Conservation (phyloP, 225 moss, liverwort and hornwort genomes). For the Anthoceros angustus region DNA sequence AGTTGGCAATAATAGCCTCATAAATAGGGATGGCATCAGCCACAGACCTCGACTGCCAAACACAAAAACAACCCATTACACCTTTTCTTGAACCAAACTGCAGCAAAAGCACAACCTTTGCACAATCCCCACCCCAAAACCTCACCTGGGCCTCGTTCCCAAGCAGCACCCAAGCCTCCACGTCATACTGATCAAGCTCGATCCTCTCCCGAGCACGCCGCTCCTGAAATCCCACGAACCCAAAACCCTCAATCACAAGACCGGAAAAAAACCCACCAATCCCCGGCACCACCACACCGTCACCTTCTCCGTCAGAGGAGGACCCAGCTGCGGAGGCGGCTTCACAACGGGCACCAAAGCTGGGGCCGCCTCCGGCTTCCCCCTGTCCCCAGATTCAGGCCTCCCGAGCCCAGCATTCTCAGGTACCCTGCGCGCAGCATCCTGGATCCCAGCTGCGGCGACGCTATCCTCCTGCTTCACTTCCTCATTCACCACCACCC, state of each 20-base stretch:
- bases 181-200: slow-evolving; percentile 39
- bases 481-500: too few relatives aligned
- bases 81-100: background rate
- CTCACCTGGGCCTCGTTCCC: slow-evolving; percentile 63
- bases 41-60: background rate
- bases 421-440: too few relatives aligned
- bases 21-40: background rate
- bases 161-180: slow-evolving; percentile 72
- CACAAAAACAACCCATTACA: background rate
- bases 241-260: too few relatives aligned
- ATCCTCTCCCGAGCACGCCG: slow-evolving; percentile 32
- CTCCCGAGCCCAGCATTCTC: too few relatives aligned
- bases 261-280: too few relatives aligned
- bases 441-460: too few relatives aligned
- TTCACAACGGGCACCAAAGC: background rate
- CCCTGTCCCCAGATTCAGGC: too few relatives aligned
- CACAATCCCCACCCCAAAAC: too few relatives aligned
- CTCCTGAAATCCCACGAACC: slow-evolving; percentile 17
- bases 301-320: background rate
- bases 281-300: background rate
- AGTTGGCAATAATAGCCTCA: slow-evolving; percentile 1
- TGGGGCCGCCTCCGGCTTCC: background rate
- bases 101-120: too few relatives aligned
- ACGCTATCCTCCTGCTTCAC: too few relatives aligned
- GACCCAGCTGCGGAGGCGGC: background rate